Conservation (phyloP, 176 grass and related monocot species). For the Musa acuminata region DNA sequence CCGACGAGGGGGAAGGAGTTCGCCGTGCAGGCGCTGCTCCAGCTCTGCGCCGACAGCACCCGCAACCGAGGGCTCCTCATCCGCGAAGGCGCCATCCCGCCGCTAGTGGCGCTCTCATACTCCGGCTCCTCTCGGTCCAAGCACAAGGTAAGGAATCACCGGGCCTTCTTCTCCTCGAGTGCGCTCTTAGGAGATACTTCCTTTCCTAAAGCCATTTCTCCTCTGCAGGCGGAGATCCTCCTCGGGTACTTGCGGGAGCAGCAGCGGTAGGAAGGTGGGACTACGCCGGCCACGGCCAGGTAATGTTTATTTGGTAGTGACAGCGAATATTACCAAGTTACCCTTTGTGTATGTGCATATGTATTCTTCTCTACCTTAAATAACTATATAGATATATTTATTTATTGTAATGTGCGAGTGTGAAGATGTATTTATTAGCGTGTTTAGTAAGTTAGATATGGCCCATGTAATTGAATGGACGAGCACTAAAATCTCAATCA, state of each 20-base stretch:
- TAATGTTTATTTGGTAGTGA: neutral
- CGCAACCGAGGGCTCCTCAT: neutral
- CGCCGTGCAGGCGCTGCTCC: constrained; percentile 36
- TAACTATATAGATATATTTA: too few species aligned
- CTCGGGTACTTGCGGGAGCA: constrained; percentile 75
- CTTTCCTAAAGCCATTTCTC: neutral
- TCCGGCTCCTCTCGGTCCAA: constrained; percentile 80
- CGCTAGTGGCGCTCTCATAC: constrained; percentile 83
- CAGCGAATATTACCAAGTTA: too few species aligned
- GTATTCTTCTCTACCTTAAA: too few species aligned
- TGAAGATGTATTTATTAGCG: too few species aligned
- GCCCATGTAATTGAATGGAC: too few species aligned
- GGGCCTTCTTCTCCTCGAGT: neutral
- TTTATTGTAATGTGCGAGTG: too few species aligned
- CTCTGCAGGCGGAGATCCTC: constrained; percentile 65
- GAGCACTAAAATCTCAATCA: too few species aligned
- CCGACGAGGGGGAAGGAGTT: constrained; percentile 45
- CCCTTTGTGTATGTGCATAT: too few species aligned
- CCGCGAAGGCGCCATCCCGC: constrained; percentile 40
- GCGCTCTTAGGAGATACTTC: neutral
- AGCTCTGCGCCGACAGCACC: constrained; percentile 9
- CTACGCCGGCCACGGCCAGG: neutral
- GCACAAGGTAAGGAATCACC: constrained; percentile 53
- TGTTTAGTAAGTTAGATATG: too few species aligned
- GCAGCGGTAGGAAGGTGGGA: constrained; percentile 37